Base-by-base conservation (phyloP, 305 asterid genomes). In the Fraxinus greggii region DNA sequence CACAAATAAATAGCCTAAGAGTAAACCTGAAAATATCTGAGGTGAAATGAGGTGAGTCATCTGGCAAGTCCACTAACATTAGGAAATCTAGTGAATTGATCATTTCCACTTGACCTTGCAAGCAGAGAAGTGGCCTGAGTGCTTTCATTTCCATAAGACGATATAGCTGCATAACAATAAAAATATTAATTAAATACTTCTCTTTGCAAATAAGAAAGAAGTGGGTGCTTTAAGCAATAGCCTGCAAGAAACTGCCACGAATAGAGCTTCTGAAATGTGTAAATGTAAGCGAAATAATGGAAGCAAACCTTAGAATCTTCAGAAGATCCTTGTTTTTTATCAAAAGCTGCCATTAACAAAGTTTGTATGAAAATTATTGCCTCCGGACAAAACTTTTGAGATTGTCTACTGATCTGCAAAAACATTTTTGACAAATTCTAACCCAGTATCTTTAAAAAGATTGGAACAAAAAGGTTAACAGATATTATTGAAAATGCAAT, bases 321-420 rank as follows among this genome's bases (percentile, higher is more conserved):
- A 59, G 76, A 31, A n/a, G 45, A 70, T 78, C 72, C 84, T 78
- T 87, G 86, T 45, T 83, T 89, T 45, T 90, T 88, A 78, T 82
- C 91, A 13, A 91, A 86, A 83, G 98, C 97, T 35, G 97, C 90
- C 84, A 89, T 81, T 80, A 93, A 88, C 92, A 90, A 78, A 78
- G 97, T 89, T 76, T 89, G 93, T 12, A 94, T 81, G 85, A 93
- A 96, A 7, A 89, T 81, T 83, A 96, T 81, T 32, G 97, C 97
- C 92, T 94, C 99, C 0, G 98, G 98, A 83, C 93, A 96, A 35
- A 86, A 91, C 84, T 93, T 94, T 36, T 85, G 84, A 33, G 98
- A 94, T 83, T 93, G 98, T 76, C 87, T 86, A 75, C 88, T 17
- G 83, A 91, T 85, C 98, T 96, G 91, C 85, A 86, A 24, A 31